Percentiles rank a stretch among this genome's conserved stretches.
Evolutionary conservation across 2,329 filamentous ascomycete species (phyloP).

Genomic region (Phialocephala subalpina): DNA sequence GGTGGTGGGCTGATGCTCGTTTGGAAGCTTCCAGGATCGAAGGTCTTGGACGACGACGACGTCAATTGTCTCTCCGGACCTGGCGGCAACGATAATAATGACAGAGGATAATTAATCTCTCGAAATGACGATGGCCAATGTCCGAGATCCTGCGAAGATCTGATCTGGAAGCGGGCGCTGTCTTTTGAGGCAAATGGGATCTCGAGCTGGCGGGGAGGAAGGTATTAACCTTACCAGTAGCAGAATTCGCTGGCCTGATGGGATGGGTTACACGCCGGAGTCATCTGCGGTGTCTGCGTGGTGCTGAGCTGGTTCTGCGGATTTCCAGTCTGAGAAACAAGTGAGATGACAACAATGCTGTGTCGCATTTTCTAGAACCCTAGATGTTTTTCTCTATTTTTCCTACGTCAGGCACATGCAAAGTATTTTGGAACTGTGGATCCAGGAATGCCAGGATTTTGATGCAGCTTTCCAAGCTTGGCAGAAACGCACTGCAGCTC

Average conservation of each 20-base stretch:
- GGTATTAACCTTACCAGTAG: slow-evolving; percentile 16
- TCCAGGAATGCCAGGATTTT: slow-evolving; percentile 6
- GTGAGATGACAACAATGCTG: slow-evolving; percentile 19
- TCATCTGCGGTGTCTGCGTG: slow-evolving; percentile 21
- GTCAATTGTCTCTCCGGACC: slow-evolving; percentile 6
- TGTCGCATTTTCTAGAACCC: slow-evolving; percentile 20
- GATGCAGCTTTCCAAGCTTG: slow-evolving; percentile 7
- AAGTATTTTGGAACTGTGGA: slow-evolving; percentile 1
- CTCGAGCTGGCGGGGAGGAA: background rate
- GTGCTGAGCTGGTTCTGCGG: slow-evolving; percentile 14
- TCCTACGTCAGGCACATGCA: slow-evolving; percentile 14
- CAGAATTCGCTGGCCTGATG: background rate
- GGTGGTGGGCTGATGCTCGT: slow-evolving; percentile 11
- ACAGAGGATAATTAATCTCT: background rate
- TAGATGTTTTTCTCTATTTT: too few species aligned
- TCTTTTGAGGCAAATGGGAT: slow-evolving; percentile 14
- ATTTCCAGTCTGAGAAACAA: slow-evolving; percentile 12
- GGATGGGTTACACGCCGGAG: slow-evolving; percentile 19
- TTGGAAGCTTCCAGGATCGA: background rate
- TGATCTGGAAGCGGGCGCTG: background rate
- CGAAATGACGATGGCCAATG: slow-evolving; percentile 2
- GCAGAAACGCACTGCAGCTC: background rate
- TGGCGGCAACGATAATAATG: slow-evolving; percentile 7
- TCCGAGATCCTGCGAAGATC: slow-evolving; percentile 14
- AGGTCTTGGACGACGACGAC: background rate